Conservation (phyloP, 2,329 filamentous ascomycete genomes). For the Alternaria infectoria region DNA sequence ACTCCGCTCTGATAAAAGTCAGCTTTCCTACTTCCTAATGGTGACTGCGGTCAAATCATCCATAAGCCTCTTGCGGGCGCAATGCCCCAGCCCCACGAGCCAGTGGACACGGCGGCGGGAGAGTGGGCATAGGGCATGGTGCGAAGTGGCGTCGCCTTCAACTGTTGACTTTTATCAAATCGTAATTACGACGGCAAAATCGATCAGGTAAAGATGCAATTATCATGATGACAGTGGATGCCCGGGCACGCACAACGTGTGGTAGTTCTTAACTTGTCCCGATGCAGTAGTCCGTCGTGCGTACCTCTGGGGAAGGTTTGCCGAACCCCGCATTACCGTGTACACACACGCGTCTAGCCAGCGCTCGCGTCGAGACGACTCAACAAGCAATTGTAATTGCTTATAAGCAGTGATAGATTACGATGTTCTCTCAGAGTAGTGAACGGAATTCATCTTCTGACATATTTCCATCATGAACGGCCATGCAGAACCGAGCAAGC, state of each 20-base stretch:
- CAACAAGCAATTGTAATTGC: not conserved
- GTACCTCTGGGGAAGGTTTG: constrained; percentile 13
- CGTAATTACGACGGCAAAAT: too few species aligned
- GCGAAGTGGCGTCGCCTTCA: too few species aligned
- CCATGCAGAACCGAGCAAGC: not conserved
- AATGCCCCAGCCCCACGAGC: not conserved
- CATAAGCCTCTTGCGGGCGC: not conserved
- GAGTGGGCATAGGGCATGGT: not conserved
- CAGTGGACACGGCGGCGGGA: not conserved
- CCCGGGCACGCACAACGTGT: not conserved
- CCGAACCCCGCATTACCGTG: constrained; percentile 21
- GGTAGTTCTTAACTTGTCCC: not conserved
- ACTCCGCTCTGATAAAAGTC: not conserved
- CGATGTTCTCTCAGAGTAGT: not conserved
- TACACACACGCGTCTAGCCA: constrained; percentile 14
- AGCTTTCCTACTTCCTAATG: not conserved
- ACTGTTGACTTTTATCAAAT: too few species aligned
- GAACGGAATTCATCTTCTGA: too few species aligned
- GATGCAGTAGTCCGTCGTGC: constrained; percentile 2
- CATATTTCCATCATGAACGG: not conserved
- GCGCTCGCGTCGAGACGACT: not conserved
- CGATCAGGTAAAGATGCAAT: not conserved
- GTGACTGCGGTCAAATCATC: not conserved
- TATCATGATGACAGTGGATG: not conserved
- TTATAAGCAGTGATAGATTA: not conserved